Conservation (phyloP, 805 yeast genomes). For the Candida dendrica region DNA sequence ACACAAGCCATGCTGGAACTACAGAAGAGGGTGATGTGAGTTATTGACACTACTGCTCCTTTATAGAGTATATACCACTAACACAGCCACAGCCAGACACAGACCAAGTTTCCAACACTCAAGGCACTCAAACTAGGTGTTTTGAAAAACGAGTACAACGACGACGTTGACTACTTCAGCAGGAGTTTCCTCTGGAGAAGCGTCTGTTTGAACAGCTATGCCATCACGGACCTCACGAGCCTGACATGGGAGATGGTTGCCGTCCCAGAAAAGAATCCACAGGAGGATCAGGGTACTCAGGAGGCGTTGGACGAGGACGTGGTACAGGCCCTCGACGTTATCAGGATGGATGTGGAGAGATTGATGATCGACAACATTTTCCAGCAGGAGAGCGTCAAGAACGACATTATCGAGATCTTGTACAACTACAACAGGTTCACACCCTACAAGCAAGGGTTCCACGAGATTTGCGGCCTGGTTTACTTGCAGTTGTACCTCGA, state of each 20-base stretch:
- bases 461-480: conserved; percentile 42
- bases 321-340: conserved; percentile 13
- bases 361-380: conserved; percentile 19
- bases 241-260: neutral
- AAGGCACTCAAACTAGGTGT: conserved; percentile 11
- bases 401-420: conserved; percentile 17
- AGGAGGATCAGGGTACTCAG: too few relatives aligned
- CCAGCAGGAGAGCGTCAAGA: conserved; percentile 5
- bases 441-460: conserved; percentile 43
- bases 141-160: conserved; percentile 11
- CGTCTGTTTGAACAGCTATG: conserved; percentile 16
- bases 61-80: neutral
- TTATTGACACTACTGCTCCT: too few relatives aligned
- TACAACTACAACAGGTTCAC: conserved; percentile 19
- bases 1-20: neutral
- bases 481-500: conserved; percentile 34
- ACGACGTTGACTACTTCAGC: neutral
- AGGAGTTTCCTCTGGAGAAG: conserved; percentile 3
- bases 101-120: neutral
- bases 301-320: too few relatives aligned
- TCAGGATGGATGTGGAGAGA: conserved; percentile 19
- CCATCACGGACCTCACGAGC: neutral
- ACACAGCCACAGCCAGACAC: neutral
- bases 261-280: neutral
- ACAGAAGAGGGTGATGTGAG: neutral